Base-by-base conservation (phyloP, 305 asterid genomes). In the Fraxinus latifolia region DNA sequence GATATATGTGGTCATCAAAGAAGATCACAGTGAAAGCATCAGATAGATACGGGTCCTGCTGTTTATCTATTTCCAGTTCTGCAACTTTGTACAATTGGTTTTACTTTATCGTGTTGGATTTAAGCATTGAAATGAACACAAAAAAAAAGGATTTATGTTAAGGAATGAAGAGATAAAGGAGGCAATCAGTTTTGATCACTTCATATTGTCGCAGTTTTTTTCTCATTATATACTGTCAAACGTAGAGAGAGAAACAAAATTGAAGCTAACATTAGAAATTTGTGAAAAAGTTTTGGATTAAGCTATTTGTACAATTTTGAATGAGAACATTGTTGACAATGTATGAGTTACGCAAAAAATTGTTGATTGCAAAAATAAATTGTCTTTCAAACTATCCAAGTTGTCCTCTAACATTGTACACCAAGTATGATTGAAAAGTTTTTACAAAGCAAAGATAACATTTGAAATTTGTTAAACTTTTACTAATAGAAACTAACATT, bases 401-500 rank as follows among this genome's bases (percentile, higher is more conserved):
- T 34, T 34, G 39, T 5, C 39, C 7, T 34, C 39, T 5, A 6
- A 34, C 39, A 34, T 34, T 34, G 37, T 33, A 34, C 39, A 34
- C 39, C 39, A 34, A 5, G 39, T 1, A 34, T 0, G 39, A 34
- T 34, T 42, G 53, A 12, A 9, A 42, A 11, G 29, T 76, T 36
- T 37, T 85, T 85, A 85, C 71, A 11, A 82, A 62, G 53, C 15
- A 44, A 44, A 44, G 17, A 44, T 44, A 44, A 44, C 58, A 12
- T 44, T 3, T 44, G 17, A 44, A 44, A 44, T 12, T 5, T 4
- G 23, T 19, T 3, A 53, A n/a, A 36, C 79, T 37, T 39, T 85
- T 83, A 85, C 55, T 14, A 82, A 65, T 60, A 0, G 42, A 73
- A 83, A 81, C 9, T 17, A 82, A 82, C 78, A 76, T 19, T 74